These are phyloP conservation scores for Primulina eburnea DNA, from an alignment of 257 asterid species.

Conservation along the genomic window DNA sequence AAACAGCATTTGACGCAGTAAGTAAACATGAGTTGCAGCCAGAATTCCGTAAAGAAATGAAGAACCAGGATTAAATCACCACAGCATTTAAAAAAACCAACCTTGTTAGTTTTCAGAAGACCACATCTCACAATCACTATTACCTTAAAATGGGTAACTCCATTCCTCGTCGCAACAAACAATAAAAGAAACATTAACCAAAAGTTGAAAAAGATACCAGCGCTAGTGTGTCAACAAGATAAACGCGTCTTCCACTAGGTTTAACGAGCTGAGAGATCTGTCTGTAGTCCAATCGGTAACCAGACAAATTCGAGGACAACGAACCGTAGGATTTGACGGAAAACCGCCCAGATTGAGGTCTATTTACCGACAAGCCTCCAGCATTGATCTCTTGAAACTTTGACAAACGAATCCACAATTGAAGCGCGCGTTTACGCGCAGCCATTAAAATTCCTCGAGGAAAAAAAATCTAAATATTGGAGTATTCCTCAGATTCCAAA, in stretches of 20 bases:
- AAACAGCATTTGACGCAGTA: background rate
- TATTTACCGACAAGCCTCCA: slow-evolving; percentile 10
- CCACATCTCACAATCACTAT: background rate
- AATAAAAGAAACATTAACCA: background rate
- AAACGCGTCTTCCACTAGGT: slow-evolving; percentile 41
- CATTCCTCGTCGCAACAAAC: background rate
- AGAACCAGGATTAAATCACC: background rate
- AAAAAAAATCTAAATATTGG: background rate
- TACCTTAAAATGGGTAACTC: background rate
- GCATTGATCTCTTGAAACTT: slow-evolving; percentile 30
- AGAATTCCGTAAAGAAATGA: background rate
- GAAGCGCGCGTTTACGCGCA: slow-evolving; percentile 36
- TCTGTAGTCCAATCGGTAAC: slow-evolving; percentile 31
- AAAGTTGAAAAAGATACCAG: slow-evolving; percentile 34
- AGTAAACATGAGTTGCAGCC: background rate
- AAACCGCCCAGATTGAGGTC: slow-evolving; percentile 9
- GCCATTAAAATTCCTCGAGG: slow-evolving; percentile 19
- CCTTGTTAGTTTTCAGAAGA: background rate
- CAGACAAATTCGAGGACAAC: slow-evolving; percentile 28
- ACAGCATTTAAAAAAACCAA: background rate
- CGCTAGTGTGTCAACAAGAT: slow-evolving; percentile 52
- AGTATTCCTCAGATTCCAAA: background rate
- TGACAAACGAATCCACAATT: slow-evolving; percentile 24
- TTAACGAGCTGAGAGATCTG: slow-evolving; percentile 49
- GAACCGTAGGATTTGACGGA: slow-evolving; percentile 27